phyloP scores from a whole-genome alignment of 192 early-diverging fungal species.

The Thamnidium elegans region DNA sequence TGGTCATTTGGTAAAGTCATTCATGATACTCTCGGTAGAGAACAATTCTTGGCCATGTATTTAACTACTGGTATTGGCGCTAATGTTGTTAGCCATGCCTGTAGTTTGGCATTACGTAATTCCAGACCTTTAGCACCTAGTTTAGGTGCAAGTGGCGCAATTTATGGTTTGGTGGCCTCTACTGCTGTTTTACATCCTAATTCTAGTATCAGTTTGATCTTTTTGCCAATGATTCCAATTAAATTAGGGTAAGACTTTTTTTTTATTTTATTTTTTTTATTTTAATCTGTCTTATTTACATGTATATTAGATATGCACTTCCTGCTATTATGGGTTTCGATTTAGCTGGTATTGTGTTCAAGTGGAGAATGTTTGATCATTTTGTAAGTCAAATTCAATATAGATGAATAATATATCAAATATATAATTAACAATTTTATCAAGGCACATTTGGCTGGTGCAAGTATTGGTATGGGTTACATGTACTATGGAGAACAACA shows the following conservation, averaged over 20 bases:
- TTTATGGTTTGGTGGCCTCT: conserved; percentile 68
- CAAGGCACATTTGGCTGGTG: conserved; percentile 68
- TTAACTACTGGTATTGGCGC: conserved; percentile 65
- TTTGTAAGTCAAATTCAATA: conserved; percentile 47
- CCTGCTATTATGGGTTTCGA: conserved; percentile 71
- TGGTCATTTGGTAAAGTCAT: conserved; percentile 59
- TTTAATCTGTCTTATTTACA: conserved; percentile 25
- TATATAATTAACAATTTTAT: background rate
- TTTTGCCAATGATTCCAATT: conserved; percentile 55
- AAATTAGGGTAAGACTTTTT: conserved; percentile 26
- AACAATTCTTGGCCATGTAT: conserved; percentile 81
- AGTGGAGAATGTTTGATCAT: conserved; percentile 79
- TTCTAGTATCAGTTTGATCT: conserved; percentile 56
- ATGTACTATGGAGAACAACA: conserved; percentile 45
- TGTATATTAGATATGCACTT: conserved; percentile 57
- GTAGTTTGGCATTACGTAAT: conserved; percentile 42
- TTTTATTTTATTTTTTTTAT: background rate
- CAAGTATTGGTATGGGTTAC: conserved; percentile 59
- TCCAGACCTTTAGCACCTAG: conserved; percentile 51
- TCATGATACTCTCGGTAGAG: conserved; percentile 52
- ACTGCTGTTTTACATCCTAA: conserved; percentile 58
- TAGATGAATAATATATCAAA: background rate
- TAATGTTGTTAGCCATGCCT: conserved; percentile 63
- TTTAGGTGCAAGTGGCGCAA: conserved; percentile 82
- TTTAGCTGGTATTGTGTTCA: conserved; percentile 63